These are phyloP conservation scores for Plantago major DNA, from an alignment of 257 asterid genomes.

Conservation along the genomic window DNA sequence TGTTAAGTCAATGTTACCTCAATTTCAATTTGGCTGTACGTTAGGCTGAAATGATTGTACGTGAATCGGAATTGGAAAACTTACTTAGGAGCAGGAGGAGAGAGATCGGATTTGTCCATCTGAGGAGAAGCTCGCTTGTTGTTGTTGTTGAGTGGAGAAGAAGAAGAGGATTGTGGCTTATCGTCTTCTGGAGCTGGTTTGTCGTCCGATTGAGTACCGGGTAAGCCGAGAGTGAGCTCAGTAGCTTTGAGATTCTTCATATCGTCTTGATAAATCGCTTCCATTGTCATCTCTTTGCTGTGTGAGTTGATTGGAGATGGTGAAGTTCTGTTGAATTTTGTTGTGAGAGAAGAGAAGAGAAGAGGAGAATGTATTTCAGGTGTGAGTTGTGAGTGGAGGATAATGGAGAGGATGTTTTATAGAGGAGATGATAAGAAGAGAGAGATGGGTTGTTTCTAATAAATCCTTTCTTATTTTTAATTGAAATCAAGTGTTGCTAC, in stretches of 20 bases:
- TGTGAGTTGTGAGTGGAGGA: too few relatives aligned
- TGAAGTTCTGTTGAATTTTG: slow-evolving; percentile 26
- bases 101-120: slow-evolving; percentile 25
- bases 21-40: too few relatives aligned
- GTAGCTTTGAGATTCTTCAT: slow-evolving; percentile 59
- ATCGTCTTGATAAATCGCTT: slow-evolving; percentile 34
- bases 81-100: slow-evolving; percentile 63
- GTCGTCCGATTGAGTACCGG: slow-evolving; percentile 45
- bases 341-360: slow-evolving; percentile 14
- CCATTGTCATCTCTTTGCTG: slow-evolving; percentile 23
- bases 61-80: slow-evolving; percentile 10
- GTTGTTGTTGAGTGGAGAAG: slow-evolving; percentile 15
- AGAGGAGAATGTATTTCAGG: background rate
- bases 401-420: too few relatives aligned
- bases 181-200: too few relatives aligned
- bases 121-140: slow-evolving; percentile 68
- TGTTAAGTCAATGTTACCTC: too few relatives aligned
- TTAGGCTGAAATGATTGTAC: too few relatives aligned
- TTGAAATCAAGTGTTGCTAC: too few relatives aligned
- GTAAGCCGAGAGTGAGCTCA: slow-evolving; percentile 67
- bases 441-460: too few relatives aligned
- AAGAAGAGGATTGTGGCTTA: slow-evolving; percentile 24
- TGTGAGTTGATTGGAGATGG: background rate
- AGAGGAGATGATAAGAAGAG: too few relatives aligned
- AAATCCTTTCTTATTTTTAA: too few relatives aligned